A percentile compares a stretch with the other conserved stretches of the same genome.
Evolutionary conservation across 768 basidiomycete genomes (phyloP).

Genomic region (Collybia mongolica): DNA sequence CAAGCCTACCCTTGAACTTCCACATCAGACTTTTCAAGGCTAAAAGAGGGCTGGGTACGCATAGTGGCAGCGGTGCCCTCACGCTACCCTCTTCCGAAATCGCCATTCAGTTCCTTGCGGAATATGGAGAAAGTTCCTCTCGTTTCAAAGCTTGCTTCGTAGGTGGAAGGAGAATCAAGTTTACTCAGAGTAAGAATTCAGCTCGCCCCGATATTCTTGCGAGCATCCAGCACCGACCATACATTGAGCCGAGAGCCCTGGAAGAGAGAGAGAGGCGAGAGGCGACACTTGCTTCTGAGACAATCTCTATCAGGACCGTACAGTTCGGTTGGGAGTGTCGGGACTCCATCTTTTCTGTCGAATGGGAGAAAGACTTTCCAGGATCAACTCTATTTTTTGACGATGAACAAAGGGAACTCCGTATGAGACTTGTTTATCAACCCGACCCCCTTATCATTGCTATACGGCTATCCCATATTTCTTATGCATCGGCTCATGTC

Average conservation of each 20-base stretch:
- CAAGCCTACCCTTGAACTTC: constrained; percentile 44
- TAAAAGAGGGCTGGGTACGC: constrained; percentile 24
- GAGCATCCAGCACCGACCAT: constrained; percentile 35
- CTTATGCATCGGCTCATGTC: constrained; percentile 31
- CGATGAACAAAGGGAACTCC: constrained; percentile 46
- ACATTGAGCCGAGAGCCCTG: constrained; percentile 34
- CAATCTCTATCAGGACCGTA: constrained; percentile 33
- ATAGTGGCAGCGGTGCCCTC: constrained; percentile 43
- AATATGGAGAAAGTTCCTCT: constrained; percentile 30
- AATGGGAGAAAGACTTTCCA: constrained; percentile 44
- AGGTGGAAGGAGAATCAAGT: constrained; percentile 28
- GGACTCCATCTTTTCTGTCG: constrained; percentile 55
- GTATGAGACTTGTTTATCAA: constrained; percentile 28
- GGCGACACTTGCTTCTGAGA: constrained; percentile 23
- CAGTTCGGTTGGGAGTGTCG: constrained; percentile 67
- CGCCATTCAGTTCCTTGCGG: constrained; percentile 39
- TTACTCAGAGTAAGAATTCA: constrained; percentile 25
- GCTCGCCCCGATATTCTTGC: constrained; percentile 35
- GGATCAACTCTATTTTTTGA: constrained; percentile 33
- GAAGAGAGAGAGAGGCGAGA: constrained; percentile 31
- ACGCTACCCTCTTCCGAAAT: constrained; percentile 43
- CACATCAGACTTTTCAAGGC: constrained; percentile 47
- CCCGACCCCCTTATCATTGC: constrained; percentile 33
- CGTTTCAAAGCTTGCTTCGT: constrained; percentile 23
- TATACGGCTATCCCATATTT: constrained; percentile 44